Evolutionary conservation across 768 basidiomycete genomes (phyloP).

Genomic region (Pisolithus microcarpus): DNA sequence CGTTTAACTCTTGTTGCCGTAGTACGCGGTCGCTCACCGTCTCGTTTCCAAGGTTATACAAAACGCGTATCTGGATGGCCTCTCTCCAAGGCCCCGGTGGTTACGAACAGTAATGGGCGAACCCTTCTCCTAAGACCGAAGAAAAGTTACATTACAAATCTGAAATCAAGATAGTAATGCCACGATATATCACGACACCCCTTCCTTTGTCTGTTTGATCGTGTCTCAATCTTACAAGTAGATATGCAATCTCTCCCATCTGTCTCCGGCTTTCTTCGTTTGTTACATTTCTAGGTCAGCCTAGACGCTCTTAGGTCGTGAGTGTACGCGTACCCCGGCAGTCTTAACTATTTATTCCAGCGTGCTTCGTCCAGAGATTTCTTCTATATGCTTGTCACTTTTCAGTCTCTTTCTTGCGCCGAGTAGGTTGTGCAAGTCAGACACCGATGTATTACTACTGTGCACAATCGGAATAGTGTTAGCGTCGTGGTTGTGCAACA

Average conservation of each 20-base stretch:
- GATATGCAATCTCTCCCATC: conserved; percentile 21
- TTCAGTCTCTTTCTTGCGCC: too few relatives aligned
- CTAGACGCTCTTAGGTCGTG: conserved; percentile 17
- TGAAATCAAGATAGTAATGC: conserved; percentile 1
- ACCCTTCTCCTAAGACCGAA: too few relatives aligned
- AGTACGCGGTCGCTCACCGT: conserved; percentile 3
- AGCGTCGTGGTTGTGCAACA: too few relatives aligned
- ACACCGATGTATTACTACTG: too few relatives aligned
- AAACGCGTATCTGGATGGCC: conserved; percentile 95
- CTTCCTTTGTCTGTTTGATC: conserved; percentile 3
- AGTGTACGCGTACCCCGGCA: conserved; percentile 18
- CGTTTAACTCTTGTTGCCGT: background rate
- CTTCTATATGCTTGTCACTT: too few relatives aligned
- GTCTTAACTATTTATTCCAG: background rate
- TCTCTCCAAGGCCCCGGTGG: conserved; percentile 53
- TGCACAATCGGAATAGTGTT: too few relatives aligned
- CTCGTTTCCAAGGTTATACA: conserved; percentile 58
- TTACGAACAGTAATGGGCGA: conserved; percentile 35
- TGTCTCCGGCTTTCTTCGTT: conserved; percentile 9
- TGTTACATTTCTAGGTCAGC: conserved; percentile 24
- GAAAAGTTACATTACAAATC: too few relatives aligned
- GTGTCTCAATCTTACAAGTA: conserved; percentile 16
- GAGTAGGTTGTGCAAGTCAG: too few relatives aligned
- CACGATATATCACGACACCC: conserved; percentile 7
- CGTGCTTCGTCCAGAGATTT: background rate